Evolutionary conservation across 768 basidiomycete genomes (phyloP).

Genomic region (Lactarius hengduanensis): DNA sequence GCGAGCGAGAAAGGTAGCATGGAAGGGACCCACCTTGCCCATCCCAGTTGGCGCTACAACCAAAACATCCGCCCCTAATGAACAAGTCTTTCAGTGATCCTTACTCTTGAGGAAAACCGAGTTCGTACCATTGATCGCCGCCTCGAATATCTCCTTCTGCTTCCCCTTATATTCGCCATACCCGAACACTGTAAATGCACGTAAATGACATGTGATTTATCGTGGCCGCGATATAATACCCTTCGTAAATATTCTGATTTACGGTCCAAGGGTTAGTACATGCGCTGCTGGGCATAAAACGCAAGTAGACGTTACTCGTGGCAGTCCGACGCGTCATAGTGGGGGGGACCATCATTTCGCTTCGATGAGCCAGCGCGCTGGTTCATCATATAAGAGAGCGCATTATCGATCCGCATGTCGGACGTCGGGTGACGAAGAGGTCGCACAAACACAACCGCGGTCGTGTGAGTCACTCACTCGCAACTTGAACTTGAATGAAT

Average conservation of each 20-base stretch:
- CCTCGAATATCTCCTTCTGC: conserved; percentile 73
- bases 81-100: neutral
- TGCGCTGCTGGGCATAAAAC: neutral
- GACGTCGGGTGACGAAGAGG: conserved; percentile 5
- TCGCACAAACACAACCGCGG: neutral
- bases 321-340: conserved; percentile 10
- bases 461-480: neutral
- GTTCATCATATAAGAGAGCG: conserved; percentile 10
- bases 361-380: conserved; percentile 4
- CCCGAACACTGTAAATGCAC: conserved; percentile 58
- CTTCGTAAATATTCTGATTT: conserved; percentile 19
- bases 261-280: neutral
- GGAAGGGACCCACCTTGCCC: conserved; percentile 61
- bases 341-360: neutral
- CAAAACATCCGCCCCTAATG: conserved; percentile 65
- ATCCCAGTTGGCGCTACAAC: conserved; percentile 86
- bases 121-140: conserved; percentile 57
- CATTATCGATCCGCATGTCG: conserved; percentile 17
- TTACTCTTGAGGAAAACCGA: neutral
- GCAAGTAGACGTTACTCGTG: conserved; percentile 12
- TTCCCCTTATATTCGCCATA: conserved; percentile 70
- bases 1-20: neutral
- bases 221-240: neutral
- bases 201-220: neutral
- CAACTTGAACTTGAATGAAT: neutral